A percentile compares a stretch with the other conserved stretches of the same genome.
Conservation (phyloP, 2,329 filamentous ascomycete species). For the Beauveria asiatica region DNA sequence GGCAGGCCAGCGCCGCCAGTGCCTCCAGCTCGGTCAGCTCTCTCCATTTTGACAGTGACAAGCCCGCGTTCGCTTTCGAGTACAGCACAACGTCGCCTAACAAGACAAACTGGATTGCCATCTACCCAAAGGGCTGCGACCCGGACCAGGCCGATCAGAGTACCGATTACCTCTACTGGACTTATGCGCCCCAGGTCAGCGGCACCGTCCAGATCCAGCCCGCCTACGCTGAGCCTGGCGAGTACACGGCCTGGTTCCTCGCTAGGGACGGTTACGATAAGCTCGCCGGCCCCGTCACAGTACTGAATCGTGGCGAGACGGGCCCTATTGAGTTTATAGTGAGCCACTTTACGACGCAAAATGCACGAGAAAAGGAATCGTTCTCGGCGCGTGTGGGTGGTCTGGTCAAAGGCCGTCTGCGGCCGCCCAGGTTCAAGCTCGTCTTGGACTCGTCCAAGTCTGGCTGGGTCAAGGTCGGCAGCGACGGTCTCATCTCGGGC, state of each 20-base stretch:
- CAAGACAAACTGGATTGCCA: conserved; percentile 19
- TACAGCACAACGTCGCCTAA: conserved; percentile 15
- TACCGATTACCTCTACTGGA: conserved; percentile 16
- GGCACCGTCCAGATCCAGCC: conserved; percentile 14
- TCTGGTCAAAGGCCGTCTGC: conserved; percentile 22
- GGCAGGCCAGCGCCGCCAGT: background rate
- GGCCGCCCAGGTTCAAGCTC: conserved; percentile 20
- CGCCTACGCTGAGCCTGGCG: background rate
- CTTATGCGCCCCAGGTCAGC: conserved; percentile 13
- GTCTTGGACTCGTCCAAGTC: conserved; percentile 16
- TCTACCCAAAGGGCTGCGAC: conserved; percentile 16
- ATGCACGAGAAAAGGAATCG: conserved; percentile 25
- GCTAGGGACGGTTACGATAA: background rate
- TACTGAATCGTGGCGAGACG: conserved; percentile 5
- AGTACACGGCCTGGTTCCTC: conserved; percentile 5
- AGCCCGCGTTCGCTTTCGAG: conserved; percentile 14
- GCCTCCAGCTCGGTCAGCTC: background rate
- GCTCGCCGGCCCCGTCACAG: background rate
- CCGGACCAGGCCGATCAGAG: conserved; percentile 13
- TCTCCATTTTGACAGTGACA: background rate
- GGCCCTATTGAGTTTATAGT: conserved; percentile 22
- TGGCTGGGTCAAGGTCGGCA: conserved; percentile 25
- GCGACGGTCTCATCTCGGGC: conserved; percentile 28
- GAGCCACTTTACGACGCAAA: conserved; percentile 23
- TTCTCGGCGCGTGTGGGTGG: conserved; percentile 26